phyloP scores from a whole-genome alignment of 2,329 filamentous ascomycete species.

The Ceratocystiopsis minuta region DNA sequence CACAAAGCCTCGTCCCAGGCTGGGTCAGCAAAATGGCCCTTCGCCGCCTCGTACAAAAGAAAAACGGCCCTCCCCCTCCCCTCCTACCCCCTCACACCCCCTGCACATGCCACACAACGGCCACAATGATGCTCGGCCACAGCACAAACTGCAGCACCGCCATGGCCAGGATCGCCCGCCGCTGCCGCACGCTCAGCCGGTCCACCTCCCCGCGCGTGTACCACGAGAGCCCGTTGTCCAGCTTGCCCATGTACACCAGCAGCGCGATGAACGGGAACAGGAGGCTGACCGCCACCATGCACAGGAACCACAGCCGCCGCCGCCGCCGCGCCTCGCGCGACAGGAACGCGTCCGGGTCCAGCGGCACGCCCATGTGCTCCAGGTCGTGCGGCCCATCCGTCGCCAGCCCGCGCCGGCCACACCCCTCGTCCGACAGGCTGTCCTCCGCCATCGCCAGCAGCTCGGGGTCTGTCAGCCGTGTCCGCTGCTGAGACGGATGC shows the following conservation, averaged over 20 bases:
- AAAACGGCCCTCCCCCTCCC: not conserved
- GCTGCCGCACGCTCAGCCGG: constrained; percentile 20
- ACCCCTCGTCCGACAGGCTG: not conserved
- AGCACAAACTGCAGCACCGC: constrained; percentile 12
- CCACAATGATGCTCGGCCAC: constrained; percentile 9
- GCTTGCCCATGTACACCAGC: constrained; percentile 24
- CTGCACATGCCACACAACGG: constrained; percentile 8
- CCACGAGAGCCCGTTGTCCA: constrained; percentile 29
- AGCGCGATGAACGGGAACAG: constrained; percentile 29
- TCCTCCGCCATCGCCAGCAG: constrained; percentile 5
- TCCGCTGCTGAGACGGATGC: not conserved
- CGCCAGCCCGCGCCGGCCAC: not conserved
- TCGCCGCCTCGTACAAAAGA: too few relatives aligned
- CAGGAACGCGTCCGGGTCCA: constrained; percentile 12
- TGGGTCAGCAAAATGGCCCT: too few relatives aligned
- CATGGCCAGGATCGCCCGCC: constrained; percentile 18
- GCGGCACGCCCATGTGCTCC: constrained; percentile 7
- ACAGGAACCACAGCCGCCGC: constrained; percentile 20
- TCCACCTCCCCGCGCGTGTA: constrained; percentile 27
- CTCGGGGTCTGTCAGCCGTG: constrained; percentile 6
- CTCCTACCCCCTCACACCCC: not conserved
- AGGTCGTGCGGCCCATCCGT: constrained; percentile 1
- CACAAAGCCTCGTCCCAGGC: too few relatives aligned
- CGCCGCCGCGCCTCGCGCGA: constrained; percentile 14
- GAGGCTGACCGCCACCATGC: constrained; percentile 19